phyloP scores from a whole-genome alignment of 345 rosid species.

The Gossypium thurberi region DNA sequence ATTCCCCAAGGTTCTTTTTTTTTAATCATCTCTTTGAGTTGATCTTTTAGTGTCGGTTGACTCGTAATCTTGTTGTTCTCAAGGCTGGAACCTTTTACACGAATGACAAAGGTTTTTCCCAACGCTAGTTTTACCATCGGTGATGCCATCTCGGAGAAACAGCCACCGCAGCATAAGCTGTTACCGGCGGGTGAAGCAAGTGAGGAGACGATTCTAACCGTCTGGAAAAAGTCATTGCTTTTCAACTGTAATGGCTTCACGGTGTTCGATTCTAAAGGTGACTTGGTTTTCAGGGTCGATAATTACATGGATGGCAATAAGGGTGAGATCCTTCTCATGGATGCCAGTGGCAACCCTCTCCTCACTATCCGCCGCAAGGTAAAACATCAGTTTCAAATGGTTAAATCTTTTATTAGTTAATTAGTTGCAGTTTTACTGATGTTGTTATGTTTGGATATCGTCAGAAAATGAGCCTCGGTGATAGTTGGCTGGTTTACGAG shows the following conservation, averaged over 20 bases:
- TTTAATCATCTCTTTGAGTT: not conserved
- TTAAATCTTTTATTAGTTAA: not conserved
- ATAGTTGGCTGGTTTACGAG: constrained; percentile 75
- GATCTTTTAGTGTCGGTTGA: not conserved
- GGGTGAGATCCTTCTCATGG: constrained; percentile 83
- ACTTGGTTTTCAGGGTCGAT: constrained; percentile 77
- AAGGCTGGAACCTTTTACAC: constrained; percentile 16
- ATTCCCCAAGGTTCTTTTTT: not conserved
- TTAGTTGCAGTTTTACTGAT: not conserved
- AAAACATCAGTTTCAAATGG: not conserved
- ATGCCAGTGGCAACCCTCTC: constrained; percentile 75
- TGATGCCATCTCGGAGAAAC: not conserved
- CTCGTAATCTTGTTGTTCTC: not conserved
- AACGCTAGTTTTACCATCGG: constrained; percentile 22
- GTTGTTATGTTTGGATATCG: not conserved
- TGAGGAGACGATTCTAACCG: constrained; percentile 45
- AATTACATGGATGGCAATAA: constrained; percentile 55
- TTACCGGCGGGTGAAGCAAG: not conserved
- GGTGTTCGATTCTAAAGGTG: constrained; percentile 64
- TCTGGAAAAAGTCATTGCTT: constrained; percentile 90
- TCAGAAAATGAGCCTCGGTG: constrained; percentile 67
- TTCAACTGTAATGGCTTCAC: constrained; percentile 94
- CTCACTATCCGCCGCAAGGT: constrained; percentile 97
- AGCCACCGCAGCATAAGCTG: not conserved
- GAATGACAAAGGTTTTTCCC: constrained; percentile 80